Base-by-base conservation (phyloP, 192 early-diverging fungal species). In the Gonapodya prolifera region DNA sequence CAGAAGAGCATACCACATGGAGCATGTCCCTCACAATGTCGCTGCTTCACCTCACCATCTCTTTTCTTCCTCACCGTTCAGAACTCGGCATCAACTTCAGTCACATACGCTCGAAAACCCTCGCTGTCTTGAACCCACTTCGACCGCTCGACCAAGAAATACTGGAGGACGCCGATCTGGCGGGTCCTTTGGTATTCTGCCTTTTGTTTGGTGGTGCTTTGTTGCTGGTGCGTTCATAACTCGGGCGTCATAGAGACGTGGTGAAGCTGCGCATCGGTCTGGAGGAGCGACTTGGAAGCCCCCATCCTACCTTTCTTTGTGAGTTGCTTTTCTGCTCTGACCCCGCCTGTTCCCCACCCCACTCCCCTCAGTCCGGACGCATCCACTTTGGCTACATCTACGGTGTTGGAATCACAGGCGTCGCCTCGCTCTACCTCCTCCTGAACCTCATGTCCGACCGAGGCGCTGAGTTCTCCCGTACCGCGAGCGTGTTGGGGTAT, bases 331-430 rank as follows among this genome's bases (percentile, higher is more conserved):
- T 75, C 35, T 31, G 35, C 28, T 31, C n/a, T 0, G 35, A 31
- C 35, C 0, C 2, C 35, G 1, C n/a, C 35, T 31, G 35, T 75
- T 8, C 45, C 8, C 45, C n/a, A n/a, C 8, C 35, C 29, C 33
- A 18, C 34, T 13, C 0, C 71, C 28, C 69, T 32, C 83, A 94
- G 86, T 91, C 94, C 34, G 94, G 95, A 75, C 98, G 98, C 83
- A 86, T 90, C 61, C 94, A 98, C 82, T 99, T 99, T 87, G 95
- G 94, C 32, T 99, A 98, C 78, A 96, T 99, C 45, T 99, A 99
- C 78, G 98, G 95, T 32, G 91, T 98, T 0, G 96, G 90, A 0
- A 84, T 96, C 29, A 83, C 97, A 70, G 98, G 98, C 31, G 93
- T 92, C 36, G 76, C 91, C 2, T 91, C 91, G 1, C 88, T 99